Base-by-base conservation (phyloP, 1,139 yeast species). In the Martiniozyma asiatica region DNA sequence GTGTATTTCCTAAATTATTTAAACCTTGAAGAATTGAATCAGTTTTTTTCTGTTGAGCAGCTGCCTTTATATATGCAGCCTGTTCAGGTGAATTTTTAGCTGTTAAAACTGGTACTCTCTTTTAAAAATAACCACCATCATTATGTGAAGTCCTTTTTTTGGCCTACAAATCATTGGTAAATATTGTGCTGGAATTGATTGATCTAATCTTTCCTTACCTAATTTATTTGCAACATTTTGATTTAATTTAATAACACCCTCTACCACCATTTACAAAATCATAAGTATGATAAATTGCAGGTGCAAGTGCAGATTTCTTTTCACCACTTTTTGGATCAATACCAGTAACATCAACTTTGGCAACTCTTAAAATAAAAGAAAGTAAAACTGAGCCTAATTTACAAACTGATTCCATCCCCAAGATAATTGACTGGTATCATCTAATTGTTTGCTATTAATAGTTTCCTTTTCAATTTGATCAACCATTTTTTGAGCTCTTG, bases 91-190 rank as follows among this genome's bases (percentile, higher is more conserved):
- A 73, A 43, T 82, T 89, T 48, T 71, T 80, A 18, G 85, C 69
- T 51, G 97, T 67, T 45, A 89, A 72, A 24, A 89, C 58, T 5
- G 65, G 56, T 11, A 70, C 64, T 34, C 68, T 71, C 8, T 80
- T 64, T 46, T 73, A 78, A 35, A 70, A 61, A 48, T 82, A 84
- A 0, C 96, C 97, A 38, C 98, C 98, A 32, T 70, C 69, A 45
- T 75, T 73, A 65, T 75, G 74, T 8, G 73, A 61, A 1, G 72
- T 66, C 98, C 99, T 92, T 5, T 85, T 34, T 75, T 63, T 14
- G 98, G 98, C 38, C 74, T 71, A 8, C 81, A 80, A 36, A 92
- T 61, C 98, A 92, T 92, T 10, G 99, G 99, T 35, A 92, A 63
- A 39, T 71, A 64, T 53, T 89, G 97, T 0, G 97, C 95, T 45